A percentile compares a stretch with the other conserved stretches of the same genome.
Evolutionary conservation across 495 filamentous ascomycete species (phyloP).

Genomic region (Aspergillus bridgeri): DNA sequence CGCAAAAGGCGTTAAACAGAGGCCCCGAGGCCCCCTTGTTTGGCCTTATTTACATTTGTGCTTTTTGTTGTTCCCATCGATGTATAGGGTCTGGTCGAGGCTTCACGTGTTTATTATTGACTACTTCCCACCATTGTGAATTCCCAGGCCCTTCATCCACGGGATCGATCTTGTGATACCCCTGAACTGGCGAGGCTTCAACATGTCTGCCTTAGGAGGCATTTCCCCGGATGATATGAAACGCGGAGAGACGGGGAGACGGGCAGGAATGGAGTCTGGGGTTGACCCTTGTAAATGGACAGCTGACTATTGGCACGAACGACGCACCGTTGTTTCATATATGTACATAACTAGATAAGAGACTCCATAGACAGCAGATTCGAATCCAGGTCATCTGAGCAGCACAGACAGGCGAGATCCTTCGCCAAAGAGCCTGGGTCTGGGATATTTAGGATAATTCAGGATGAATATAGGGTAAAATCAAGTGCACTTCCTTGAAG

Average conservation of each 20-base stretch:
- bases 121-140: background rate
- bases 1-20: slow-evolving; percentile 28
- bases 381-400: slow-evolving; percentile 1
- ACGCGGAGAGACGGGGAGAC: background rate
- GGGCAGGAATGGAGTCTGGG: background rate
- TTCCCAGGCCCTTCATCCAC: background rate
- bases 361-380: background rate
- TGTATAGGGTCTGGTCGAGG: background rate
- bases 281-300: background rate
- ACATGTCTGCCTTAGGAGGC: background rate
- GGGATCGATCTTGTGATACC: background rate
- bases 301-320: background rate
- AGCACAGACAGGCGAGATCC: background rate
- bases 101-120: background rate
- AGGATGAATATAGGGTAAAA: no score
- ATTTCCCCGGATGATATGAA: background rate
- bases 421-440: background rate
- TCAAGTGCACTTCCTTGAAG: no score
- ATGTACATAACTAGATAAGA: background rate
- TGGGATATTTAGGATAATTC: background rate
- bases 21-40: background rate
- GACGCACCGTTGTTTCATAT: background rate
- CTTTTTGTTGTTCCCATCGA: background rate
- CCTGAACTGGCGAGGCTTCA: background rate
- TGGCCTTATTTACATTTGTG: slow-evolving; percentile 4